phyloP scores from a whole-genome alignment of 2,329 filamentous ascomycete genomes.

The Dactylellina leptospora region DNA sequence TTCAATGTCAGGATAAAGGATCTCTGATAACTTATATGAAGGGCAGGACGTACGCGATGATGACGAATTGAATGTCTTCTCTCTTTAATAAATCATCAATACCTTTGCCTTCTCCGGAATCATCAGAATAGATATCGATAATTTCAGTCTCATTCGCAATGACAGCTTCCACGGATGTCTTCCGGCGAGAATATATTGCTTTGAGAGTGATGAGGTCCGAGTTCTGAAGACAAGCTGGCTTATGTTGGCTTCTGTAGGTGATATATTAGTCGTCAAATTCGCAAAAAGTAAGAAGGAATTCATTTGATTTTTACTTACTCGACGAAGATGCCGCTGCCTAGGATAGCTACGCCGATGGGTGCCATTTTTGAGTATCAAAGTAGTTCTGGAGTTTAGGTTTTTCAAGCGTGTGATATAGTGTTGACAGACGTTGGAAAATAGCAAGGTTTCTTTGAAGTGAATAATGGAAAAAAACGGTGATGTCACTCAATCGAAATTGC shows the following conservation, averaged over 20 bases:
- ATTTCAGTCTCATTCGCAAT: slow-evolving; percentile 57
- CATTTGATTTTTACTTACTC: slow-evolving; percentile 63
- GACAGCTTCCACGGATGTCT: slow-evolving; percentile 66
- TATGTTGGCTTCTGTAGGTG: slow-evolving; percentile 52
- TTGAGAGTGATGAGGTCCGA: slow-evolving; percentile 66
- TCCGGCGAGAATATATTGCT: slow-evolving; percentile 72
- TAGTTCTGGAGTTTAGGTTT: background rate
- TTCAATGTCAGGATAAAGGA: slow-evolving; percentile 54
- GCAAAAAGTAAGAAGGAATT: slow-evolving; percentile 64
- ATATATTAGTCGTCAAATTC: slow-evolving; percentile 6
- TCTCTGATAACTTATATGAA: background rate
- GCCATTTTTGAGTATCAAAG: slow-evolving; percentile 57
- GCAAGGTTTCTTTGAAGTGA: too few species aligned
- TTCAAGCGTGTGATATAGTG: background rate
- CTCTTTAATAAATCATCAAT: slow-evolving; percentile 67
- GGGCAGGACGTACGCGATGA: slow-evolving; percentile 63
- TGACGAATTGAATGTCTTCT: slow-evolving; percentile 67
- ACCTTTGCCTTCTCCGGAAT: slow-evolving; percentile 63
- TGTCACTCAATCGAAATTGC: too few species aligned
- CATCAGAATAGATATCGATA: slow-evolving; percentile 69
- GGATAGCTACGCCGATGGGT: slow-evolving; percentile 68
- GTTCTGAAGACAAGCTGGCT: slow-evolving; percentile 69
- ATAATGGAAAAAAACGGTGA: too few species aligned
- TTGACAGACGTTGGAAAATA: slow-evolving; percentile 43
- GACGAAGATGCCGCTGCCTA: slow-evolving; percentile 72